Evolutionary conservation across 768 basidiomycete genomes (phyloP).

Genomic region (Mycena rosella): DNA sequence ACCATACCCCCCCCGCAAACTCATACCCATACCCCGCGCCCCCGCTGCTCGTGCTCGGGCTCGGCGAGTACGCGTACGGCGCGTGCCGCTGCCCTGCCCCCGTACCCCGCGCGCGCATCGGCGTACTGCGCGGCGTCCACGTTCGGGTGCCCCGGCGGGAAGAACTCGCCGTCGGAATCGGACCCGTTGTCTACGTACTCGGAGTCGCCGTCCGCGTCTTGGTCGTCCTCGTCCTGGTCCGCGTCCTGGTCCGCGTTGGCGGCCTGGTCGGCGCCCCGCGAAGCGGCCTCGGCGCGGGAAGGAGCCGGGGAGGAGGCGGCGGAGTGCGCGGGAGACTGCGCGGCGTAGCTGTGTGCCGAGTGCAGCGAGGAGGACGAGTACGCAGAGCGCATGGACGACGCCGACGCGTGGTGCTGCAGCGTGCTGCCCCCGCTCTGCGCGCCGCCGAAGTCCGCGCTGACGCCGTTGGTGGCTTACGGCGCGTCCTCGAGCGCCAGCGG

Average conservation of each 20-base stretch:
- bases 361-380: not conserved
- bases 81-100: constrained; percentile 19
- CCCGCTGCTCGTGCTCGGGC: constrained; percentile 6
- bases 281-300: no score
- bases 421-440: no score
- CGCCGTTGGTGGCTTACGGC: not conserved
- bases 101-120: no score
- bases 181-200: constrained; percentile 36
- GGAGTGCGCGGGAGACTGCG: not conserved
- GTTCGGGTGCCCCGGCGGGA: constrained; percentile 5
- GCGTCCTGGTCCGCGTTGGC: constrained; percentile 7
- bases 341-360: no score
- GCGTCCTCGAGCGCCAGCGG: not conserved
- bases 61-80: constrained; percentile 25
- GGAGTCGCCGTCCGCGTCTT: constrained; percentile 18
- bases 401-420: no score
- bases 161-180: constrained; percentile 42
- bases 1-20: not conserved
- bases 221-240: constrained; percentile 13
- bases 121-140: no score
- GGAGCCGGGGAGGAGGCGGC: not conserved
- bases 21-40: not conserved
- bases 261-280: constrained; percentile 1
- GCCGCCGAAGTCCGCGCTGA: no score
- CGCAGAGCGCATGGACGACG: not conserved